Conservation (phyloP, 129 eudicot genomes). For the Logfia minima region DNA sequence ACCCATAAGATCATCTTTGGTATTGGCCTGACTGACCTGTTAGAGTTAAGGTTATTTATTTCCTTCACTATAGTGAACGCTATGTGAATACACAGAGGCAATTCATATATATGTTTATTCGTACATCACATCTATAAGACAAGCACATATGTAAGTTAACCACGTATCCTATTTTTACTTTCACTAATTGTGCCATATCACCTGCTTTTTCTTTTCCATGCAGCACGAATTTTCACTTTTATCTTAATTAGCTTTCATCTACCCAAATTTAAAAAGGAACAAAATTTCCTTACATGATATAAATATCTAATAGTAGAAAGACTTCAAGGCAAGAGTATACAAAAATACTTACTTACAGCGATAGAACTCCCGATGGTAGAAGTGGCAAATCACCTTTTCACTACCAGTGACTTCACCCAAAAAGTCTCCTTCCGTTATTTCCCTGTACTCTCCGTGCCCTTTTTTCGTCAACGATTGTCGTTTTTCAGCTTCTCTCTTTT, state of each 20-base stretch:
- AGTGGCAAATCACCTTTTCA: slow-evolving; percentile 85
- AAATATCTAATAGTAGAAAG: neutral
- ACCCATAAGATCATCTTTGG: neutral
- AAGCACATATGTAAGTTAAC: neutral
- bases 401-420: slow-evolving; percentile 90
- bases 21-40: neutral
- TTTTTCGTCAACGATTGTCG: slow-evolving; percentile 64
- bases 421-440: slow-evolving; percentile 88
- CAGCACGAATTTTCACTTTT: no score
- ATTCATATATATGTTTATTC: neutral
- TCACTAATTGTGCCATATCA: neutral
- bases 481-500: slow-evolving; percentile 94
- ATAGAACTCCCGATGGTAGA: slow-evolving; percentile 93
- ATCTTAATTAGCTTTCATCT: neutral
- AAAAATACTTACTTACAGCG: slow-evolving; percentile 83
- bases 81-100: neutral
- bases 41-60: neutral
- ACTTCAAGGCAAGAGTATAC: neutral
- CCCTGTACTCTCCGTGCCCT: slow-evolving; percentile 96
- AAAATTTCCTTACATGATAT: neutral
- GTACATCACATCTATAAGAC: neutral
- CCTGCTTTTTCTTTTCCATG: no score
- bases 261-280: neutral
- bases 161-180: neutral
- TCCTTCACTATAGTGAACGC: neutral